Conservation (phyloP, 495 filamentous ascomycete genomes). For the Letharia columbiana region DNA sequence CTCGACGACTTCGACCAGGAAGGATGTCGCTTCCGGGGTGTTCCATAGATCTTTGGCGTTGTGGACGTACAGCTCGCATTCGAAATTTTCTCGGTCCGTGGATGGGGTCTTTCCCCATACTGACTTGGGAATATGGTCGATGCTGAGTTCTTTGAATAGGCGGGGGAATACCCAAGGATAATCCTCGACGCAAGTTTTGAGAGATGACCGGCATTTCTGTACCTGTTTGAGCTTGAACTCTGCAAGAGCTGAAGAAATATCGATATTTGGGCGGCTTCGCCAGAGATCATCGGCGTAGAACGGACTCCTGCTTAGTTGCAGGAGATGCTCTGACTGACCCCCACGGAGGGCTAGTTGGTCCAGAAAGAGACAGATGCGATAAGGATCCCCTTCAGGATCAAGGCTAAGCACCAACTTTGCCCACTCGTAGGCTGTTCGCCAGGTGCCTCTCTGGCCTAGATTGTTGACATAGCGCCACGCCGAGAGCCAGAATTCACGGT, state of each 20-base stretch:
- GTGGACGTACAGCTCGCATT: conserved; percentile 69
- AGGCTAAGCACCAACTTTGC: conserved; percentile 72
- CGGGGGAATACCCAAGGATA: conserved; percentile 75
- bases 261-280: conserved; percentile 51
- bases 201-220: conserved; percentile 51
- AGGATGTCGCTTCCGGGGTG: conserved; percentile 57
- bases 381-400: conserved; percentile 68
- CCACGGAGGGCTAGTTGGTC: conserved; percentile 79
- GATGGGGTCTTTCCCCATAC: conserved; percentile 74
- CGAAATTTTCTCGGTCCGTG: conserved; percentile 58
- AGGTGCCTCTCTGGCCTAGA: conserved; percentile 82
- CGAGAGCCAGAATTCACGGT: conserved; percentile 86
- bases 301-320: conserved; percentile 58
- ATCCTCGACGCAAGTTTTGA: conserved; percentile 55
- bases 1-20: conserved; percentile 66
- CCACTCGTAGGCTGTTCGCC: conserved; percentile 89
- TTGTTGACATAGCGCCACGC: conserved; percentile 81
- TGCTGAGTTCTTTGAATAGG: conserved; percentile 66
- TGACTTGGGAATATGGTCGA: conserved; percentile 60
- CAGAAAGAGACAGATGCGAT: conserved; percentile 65
- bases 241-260: conserved; percentile 65
- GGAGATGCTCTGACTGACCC: conserved; percentile 63
- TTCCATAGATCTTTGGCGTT: conserved; percentile 87
- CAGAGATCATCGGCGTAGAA: conserved; percentile 41
- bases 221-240: conserved; percentile 58